Evolutionary conservation across 1,284 basidiomycete genomes (phyloP).

Genomic region (Veloboletus limbatus): DNA sequence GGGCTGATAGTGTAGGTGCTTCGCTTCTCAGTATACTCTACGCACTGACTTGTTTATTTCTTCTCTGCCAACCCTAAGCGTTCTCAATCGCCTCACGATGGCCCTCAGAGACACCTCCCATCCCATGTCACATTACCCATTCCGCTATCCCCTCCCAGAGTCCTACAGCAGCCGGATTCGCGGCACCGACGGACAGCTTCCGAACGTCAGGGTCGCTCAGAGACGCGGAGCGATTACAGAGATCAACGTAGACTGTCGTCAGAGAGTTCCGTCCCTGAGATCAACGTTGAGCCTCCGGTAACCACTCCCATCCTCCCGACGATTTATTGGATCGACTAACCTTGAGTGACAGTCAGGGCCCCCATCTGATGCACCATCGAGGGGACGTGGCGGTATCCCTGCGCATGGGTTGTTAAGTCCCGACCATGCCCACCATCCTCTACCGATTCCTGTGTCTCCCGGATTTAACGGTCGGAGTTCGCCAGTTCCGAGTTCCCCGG

Average conservation of each 20-base stretch:
- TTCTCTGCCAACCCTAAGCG: constrained; percentile 13
- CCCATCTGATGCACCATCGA: constrained; percentile 34
- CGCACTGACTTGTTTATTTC: constrained; percentile 3
- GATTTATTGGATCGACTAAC: constrained; percentile 17
- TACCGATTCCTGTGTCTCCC: constrained; percentile 23
- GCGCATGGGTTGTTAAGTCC: constrained; percentile 27
- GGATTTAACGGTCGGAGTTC: constrained; percentile 7
- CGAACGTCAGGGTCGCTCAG: constrained; percentile 31
- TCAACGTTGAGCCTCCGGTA: constrained; percentile 33
- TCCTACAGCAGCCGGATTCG: constrained; percentile 15
- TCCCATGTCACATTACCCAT: constrained; percentile 24
- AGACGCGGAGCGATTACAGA: constrained; percentile 16
- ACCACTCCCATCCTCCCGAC: constrained; percentile 7
- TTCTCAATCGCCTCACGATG: constrained; percentile 14
- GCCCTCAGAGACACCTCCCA: constrained; percentile 19
- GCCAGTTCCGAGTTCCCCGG: constrained; percentile 14
- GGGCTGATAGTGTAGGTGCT: constrained; percentile 27
- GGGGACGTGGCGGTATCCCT: constrained; percentile 20
- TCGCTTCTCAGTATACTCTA: not conserved
- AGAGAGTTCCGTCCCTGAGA: constrained; percentile 36
- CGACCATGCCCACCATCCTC: constrained; percentile 30
- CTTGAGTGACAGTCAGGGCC: constrained; percentile 27
- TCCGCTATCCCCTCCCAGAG: constrained; percentile 30
- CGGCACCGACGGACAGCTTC: constrained; percentile 22
- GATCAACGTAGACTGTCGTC: constrained; percentile 32